Conservation (phyloP, 257 asterid species). For the Solanum habrochaites region DNA sequence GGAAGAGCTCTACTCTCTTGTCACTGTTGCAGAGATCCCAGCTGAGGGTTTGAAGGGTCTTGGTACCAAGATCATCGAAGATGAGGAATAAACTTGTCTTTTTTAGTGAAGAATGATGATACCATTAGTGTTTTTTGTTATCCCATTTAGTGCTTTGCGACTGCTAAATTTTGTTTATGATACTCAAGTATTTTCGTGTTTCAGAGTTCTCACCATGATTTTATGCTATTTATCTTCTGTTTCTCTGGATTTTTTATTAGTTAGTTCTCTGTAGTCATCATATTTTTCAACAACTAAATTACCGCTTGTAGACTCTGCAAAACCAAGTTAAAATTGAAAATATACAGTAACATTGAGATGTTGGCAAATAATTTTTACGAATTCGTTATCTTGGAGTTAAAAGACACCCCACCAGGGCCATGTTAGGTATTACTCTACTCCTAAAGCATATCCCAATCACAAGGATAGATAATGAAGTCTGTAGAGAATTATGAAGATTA, state of each 20-base stretch:
- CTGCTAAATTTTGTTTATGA: background rate
- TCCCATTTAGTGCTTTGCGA: background rate
- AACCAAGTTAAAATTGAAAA: background rate
- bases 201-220: background rate
- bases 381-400: background rate
- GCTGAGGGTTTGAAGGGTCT: constrained; percentile 40
- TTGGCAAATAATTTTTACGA: background rate
- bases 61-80: constrained; percentile 43
- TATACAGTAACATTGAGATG: background rate
- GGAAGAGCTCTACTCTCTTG: constrained; percentile 54
- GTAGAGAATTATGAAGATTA: no score
- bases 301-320: background rate
- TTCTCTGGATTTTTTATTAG: background rate
- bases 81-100: constrained; percentile 20
- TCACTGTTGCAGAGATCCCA: constrained; percentile 43
- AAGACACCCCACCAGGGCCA: background rate
- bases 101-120: background rate
- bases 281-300: background rate
- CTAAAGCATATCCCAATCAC: background rate
- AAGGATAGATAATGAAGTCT: no score
- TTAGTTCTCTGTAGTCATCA: background rate
- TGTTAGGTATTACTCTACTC: background rate
- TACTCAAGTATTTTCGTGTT: background rate
- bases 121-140: background rate
- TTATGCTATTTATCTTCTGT: background rate